Percentiles rank a stretch among this genome's conserved stretches.
These are phyloP conservation scores for Kodamaea derodonti DNA, from an alignment of 1,139 yeast species.

Conservation along the genomic window DNA sequence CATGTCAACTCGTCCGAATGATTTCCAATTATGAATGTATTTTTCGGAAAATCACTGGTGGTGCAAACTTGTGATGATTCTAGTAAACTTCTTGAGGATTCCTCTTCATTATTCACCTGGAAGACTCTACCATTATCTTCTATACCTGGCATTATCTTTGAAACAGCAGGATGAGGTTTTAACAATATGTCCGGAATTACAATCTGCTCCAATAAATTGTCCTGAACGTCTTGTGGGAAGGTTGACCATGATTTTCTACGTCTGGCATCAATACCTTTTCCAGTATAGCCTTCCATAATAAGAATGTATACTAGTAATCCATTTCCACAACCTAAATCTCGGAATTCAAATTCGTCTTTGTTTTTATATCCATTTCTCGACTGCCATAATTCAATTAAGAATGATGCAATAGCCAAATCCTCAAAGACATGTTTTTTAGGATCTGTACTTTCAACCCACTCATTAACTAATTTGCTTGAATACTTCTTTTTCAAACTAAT, in stretches of 20 bases:
- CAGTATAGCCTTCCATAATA: constrained; percentile 73
- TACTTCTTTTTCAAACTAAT: constrained; percentile 78
- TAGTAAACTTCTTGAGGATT: constrained; percentile 41
- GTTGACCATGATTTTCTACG: constrained; percentile 82
- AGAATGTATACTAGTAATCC: constrained; percentile 80
- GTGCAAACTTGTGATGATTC: constrained; percentile 58
- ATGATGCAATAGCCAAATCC: constrained; percentile 94
- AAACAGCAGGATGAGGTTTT: constrained; percentile 63
- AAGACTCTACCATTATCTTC: constrained; percentile 59
- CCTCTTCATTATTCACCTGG: constrained; percentile 30
- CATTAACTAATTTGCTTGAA: constrained; percentile 69
- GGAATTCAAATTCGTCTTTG: constrained; percentile 56
- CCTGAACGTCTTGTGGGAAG: constrained; percentile 62
- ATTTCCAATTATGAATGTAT: constrained; percentile 86
- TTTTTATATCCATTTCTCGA: constrained; percentile 44
- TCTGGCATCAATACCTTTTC: constrained; percentile 88
- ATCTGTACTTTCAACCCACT: constrained; percentile 91
- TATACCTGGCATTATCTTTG: constrained; percentile 49
- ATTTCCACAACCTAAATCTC: constrained; percentile 95
- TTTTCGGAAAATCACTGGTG: constrained; percentile 59
- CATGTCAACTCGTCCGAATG: constrained; percentile 95
- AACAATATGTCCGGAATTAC: constrained; percentile 70
- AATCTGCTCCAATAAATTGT: constrained; percentile 64
- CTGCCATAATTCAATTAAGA: constrained; percentile 84
- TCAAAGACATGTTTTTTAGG: constrained; percentile 96